Percentiles rank a stretch among this genome's conserved stretches.
Conservation (phyloP, 306 rosid genomes). For the Cicer judaicum region DNA sequence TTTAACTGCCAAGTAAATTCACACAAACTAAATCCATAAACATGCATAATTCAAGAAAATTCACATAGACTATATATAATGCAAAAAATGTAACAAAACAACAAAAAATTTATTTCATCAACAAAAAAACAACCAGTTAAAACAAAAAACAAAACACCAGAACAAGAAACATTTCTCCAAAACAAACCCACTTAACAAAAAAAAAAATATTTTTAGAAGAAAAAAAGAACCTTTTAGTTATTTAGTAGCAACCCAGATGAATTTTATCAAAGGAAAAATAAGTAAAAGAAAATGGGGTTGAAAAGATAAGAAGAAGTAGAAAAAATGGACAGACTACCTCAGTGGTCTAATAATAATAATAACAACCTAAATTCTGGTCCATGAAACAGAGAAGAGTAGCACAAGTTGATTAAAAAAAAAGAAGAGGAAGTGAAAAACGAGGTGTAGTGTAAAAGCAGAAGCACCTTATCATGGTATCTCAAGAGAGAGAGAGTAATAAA, state of each 20-base stretch:
- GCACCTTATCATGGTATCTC: slow-evolving; percentile 7
- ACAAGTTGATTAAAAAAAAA: slow-evolving; percentile 28
- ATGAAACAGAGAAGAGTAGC: slow-evolving; percentile 39
- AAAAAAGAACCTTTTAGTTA: not conserved
- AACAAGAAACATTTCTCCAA: not conserved
- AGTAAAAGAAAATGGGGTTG: not conserved
- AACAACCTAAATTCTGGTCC: not conserved
- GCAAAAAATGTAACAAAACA: slow-evolving; percentile 5
- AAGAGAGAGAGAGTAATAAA: slow-evolving; percentile 34
- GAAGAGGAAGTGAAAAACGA: slow-evolving; percentile 33
- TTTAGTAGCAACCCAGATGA: not conserved
- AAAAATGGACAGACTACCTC: not conserved
- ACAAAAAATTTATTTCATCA: not conserved
- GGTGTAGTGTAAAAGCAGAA: slow-evolving; percentile 17
- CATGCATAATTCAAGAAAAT: slow-evolving; percentile 13
- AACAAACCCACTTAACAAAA: slow-evolving; percentile 27
- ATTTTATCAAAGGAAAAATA: not conserved
- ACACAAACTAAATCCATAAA: not conserved
- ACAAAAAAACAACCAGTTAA: not conserved
- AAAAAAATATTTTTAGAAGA: not conserved
- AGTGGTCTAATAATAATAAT: not conserved
- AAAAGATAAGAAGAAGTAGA: not conserved
- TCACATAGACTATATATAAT: not conserved
- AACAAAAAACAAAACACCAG: not conserved
- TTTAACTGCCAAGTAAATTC: slow-evolving; percentile 1